Evolutionary conservation across 1,284 basidiomycete genomes (phyloP).

Genomic region (Neonothopanus nambi): DNA sequence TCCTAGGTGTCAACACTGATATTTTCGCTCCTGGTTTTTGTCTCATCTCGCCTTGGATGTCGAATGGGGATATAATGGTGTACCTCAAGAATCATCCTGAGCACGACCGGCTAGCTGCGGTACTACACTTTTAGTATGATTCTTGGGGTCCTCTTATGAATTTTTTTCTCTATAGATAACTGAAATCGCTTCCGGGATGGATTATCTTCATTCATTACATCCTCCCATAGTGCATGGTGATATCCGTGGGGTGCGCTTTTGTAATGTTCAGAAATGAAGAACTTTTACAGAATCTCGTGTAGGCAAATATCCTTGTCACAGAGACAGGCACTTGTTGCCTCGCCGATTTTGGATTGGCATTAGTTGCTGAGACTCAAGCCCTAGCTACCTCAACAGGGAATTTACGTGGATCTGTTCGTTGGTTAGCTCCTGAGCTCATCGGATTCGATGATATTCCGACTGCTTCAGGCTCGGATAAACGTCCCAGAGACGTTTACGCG

Average conservation of each 20-base stretch:
- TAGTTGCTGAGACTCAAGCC: slow-evolving; percentile 1
- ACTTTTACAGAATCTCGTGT: not conserved
- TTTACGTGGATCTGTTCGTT: slow-evolving; percentile 9
- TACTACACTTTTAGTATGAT: not conserved
- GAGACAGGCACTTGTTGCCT: slow-evolving; percentile 4
- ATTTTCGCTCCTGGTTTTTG: slow-evolving; percentile 7
- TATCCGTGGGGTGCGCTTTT: slow-evolving; percentile 9
- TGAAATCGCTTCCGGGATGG: slow-evolving; percentile 9
- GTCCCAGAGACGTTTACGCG: slow-evolving; percentile 11
- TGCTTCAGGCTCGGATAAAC: not conserved
- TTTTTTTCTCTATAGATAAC: not conserved
- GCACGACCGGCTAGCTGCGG: not conserved
- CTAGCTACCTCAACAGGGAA: not conserved
- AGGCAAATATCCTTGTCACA: slow-evolving; percentile 13
- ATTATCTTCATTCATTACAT: slow-evolving; percentile 10
- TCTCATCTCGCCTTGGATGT: slow-evolving; percentile 11
- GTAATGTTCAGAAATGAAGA: not conserved
- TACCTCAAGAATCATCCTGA: slow-evolving; percentile 7
- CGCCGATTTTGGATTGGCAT: slow-evolving; percentile 12
- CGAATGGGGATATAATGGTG: slow-evolving; percentile 4
- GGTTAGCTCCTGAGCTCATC: slow-evolving; percentile 13
- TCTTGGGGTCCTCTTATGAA: not conserved
- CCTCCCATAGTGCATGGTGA: slow-evolving; percentile 14
- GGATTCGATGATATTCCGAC: not conserved
- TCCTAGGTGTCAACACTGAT: slow-evolving; percentile 11